A percentile compares a stretch with the other conserved stretches of the same genome.
These are phyloP conservation scores for Syzygium oleosum DNA, from an alignment of 345 rosid genomes.

Conservation along the genomic window DNA sequence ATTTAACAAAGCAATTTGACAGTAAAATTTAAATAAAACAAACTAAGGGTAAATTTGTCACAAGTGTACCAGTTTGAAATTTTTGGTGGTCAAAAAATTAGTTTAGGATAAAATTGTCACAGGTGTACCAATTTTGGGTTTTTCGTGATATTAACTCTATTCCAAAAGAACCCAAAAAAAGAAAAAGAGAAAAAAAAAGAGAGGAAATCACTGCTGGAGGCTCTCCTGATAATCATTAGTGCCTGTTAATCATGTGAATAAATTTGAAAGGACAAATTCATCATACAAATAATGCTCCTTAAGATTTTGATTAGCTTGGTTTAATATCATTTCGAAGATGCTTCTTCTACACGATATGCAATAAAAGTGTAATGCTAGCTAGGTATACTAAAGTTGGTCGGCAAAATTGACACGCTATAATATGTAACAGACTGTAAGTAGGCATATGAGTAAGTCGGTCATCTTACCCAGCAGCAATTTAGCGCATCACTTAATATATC, in stretches of 20 bases:
- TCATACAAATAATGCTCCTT: background rate
- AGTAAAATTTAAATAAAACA: no score
- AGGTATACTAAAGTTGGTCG: background rate
- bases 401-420: background rate
- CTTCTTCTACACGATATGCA: background rate
- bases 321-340: background rate
- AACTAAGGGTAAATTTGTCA: no score
- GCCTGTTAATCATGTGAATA: background rate
- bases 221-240: background rate
- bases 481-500: background rate
- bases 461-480: background rate
- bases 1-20: no score
- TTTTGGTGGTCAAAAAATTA: no score
- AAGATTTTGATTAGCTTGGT: background rate
- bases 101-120: no score
- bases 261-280: background rate
- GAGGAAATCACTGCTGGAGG: background rate
- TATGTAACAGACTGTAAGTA: background rate
- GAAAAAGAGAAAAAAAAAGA: background rate
- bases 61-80: no score
- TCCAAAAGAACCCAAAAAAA: background rate
- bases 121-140: no score
- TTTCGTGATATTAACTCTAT: no score
- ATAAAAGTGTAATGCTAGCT: background rate
- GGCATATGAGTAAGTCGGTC: background rate